Percentiles rank a stretch among this genome's conserved stretches.
Evolutionary conservation across 1,139 yeast genomes (phyloP).

Genomic region (Blastobotrys serpentis): DNA sequence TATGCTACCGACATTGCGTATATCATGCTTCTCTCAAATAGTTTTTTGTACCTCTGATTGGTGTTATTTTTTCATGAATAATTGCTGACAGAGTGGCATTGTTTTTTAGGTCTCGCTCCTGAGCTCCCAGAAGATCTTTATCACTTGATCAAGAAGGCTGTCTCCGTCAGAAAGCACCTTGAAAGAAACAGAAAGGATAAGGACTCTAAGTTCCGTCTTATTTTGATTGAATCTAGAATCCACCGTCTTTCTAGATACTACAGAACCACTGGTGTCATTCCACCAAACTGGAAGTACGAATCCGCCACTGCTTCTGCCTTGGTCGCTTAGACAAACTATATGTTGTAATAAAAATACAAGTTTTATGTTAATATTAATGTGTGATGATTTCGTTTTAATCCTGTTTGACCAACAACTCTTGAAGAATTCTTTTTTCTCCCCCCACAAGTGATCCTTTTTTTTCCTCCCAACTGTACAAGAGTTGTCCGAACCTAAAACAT

Average conservation of each 20-base stretch:
- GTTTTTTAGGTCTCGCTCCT: slow-evolving; percentile 73
- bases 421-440: too few relatives aligned
- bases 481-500: too few relatives aligned
- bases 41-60: slow-evolving; percentile 41
- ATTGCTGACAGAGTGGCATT: slow-evolving; percentile 42
- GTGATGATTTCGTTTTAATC: neutral
- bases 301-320: slow-evolving; percentile 99
- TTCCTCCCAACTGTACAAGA: too few relatives aligned
- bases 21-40: slow-evolving; percentile 1
- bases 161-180: slow-evolving; percentile 98
- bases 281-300: slow-evolving; percentile 99
- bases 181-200: slow-evolving; percentile 99
- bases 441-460: too few relatives aligned
- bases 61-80: slow-evolving; percentile 27
- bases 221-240: slow-evolving; percentile 99
- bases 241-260: slow-evolving; percentile 99
- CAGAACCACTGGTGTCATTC: slow-evolving; percentile 98
- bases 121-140: slow-evolving; percentile 99
- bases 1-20: neutral
- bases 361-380: slow-evolving; percentile 1
- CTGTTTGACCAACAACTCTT: too few relatives aligned
- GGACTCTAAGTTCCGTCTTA: slow-evolving; percentile 99
- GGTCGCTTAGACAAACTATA: slow-evolving; percentile 65
- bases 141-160: slow-evolving; percentile 99
- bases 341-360: neutral